Evolutionary conservation across 805 yeast species (phyloP).

Genomic region (Yarrowia deformans): DNA sequence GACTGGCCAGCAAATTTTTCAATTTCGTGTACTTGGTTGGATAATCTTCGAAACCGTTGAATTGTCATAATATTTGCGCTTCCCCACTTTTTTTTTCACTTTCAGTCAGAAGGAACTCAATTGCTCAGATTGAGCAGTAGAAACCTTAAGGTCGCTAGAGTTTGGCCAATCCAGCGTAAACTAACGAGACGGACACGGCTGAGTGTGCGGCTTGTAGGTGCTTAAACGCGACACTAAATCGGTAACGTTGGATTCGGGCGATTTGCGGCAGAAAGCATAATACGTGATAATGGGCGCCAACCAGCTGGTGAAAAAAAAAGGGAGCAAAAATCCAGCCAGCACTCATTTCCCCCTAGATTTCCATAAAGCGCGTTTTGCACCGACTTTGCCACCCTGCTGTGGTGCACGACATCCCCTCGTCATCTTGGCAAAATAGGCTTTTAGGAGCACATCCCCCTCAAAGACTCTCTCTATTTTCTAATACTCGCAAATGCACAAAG

Average conservation of each 20-base stretch:
- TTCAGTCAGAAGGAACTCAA: neutral
- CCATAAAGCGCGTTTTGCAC: neutral
- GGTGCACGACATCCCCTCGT: slow-evolving; percentile 14
- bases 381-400: slow-evolving; percentile 18
- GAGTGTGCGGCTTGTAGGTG: slow-evolving; percentile 20
- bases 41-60: slow-evolving; percentile 4
- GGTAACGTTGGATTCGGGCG: neutral
- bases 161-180: neutral
- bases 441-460: slow-evolving; percentile 2
- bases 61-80: neutral
- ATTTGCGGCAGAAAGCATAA: no score
- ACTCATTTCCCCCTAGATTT: neutral
- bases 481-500: slow-evolving; percentile 3
- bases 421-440: slow-evolving; percentile 3
- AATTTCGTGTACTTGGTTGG: neutral
- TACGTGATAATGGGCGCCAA: no score
- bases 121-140: neutral
- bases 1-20: neutral
- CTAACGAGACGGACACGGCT: slow-evolving; percentile 32
- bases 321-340: neutral
- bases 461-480: neutral
- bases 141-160: neutral
- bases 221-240: neutral
- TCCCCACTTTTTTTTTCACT: slow-evolving; percentile 12
- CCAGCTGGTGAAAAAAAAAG: no score